Evolutionary conservation across 1,284 basidiomycete genomes (phyloP).

Genomic region (Leucoagaricus sp.): DNA sequence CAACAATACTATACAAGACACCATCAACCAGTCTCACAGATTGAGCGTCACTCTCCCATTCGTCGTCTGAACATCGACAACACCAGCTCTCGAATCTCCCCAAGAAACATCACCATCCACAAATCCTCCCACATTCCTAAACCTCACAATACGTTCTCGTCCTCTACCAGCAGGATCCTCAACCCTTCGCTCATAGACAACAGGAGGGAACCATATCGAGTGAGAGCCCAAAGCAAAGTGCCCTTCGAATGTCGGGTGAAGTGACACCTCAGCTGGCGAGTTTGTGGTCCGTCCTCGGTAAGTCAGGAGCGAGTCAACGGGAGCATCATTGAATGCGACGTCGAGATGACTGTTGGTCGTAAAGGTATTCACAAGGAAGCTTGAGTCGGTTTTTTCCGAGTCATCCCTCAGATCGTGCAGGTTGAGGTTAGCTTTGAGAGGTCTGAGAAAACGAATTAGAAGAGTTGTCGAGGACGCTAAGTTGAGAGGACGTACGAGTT

Average conservation of each 20-base stretch:
- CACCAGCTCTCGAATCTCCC: background rate
- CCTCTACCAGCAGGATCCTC: slow-evolving; percentile 11
- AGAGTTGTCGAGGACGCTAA: background rate
- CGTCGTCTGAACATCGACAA: background rate
- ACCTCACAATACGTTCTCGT: background rate
- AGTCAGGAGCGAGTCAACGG: slow-evolving; percentile 1
- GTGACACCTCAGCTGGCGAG: background rate
- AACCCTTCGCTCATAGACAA: background rate
- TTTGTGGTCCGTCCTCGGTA: slow-evolving; percentile 3
- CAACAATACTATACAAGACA: background rate
- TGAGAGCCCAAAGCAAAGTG: background rate
- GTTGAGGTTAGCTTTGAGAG: slow-evolving; percentile 2
- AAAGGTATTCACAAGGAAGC: background rate
- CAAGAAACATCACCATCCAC: slow-evolving; percentile 10
- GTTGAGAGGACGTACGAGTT: slow-evolving; percentile 8
- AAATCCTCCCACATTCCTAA: background rate
- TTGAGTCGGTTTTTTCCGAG: background rate
- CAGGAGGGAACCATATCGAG: background rate
- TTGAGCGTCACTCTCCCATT: background rate
- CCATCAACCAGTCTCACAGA: background rate
- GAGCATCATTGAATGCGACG: slow-evolving; percentile 8
- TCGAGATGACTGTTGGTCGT: slow-evolving; percentile 5
- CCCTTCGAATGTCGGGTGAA: slow-evolving; percentile 12
- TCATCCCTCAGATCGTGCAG: slow-evolving; percentile 1
- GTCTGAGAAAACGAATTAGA: background rate